These are phyloP conservation scores for Curvularia hawaiiensis DNA, from an alignment of 2,329 filamentous ascomycete species.

Conservation along the genomic window DNA sequence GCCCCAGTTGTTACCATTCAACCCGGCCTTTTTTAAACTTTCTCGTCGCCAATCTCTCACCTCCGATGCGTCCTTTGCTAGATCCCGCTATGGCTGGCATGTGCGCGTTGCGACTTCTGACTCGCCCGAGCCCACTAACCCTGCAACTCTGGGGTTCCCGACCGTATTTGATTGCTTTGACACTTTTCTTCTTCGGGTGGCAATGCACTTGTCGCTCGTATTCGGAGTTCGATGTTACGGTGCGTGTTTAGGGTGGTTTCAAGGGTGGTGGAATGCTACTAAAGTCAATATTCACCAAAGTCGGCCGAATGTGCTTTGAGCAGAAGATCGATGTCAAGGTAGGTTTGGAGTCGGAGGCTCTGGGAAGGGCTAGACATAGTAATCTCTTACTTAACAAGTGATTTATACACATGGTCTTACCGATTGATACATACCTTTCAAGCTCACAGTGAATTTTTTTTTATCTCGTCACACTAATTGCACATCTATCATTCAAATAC, in stretches of 20 bases:
- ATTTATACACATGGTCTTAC: too few species aligned
- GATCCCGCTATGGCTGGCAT: background rate
- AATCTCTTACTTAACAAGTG: background rate
- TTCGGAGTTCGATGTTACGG: background rate
- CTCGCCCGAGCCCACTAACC: background rate
- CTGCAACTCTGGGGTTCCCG: background rate
- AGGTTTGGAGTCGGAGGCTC: background rate
- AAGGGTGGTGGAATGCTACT: background rate
- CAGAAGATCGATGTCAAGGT: background rate
- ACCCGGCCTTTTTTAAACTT: background rate
- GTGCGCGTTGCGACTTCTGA: background rate
- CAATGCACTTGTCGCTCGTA: background rate
- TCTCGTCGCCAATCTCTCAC: background rate
- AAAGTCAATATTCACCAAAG: background rate
- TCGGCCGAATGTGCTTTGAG: background rate
- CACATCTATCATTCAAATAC: background rate
- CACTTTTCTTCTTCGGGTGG: background rate
- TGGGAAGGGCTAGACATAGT: background rate
- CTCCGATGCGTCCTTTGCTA: background rate
- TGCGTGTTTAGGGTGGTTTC: background rate
- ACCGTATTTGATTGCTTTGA: background rate
- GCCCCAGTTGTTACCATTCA: background rate
- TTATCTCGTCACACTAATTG: background rate
- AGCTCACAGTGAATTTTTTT: too few species aligned
- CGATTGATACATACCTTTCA: too few species aligned